Evolutionary conservation across 2,329 filamentous ascomycete genomes (phyloP), one percentile per base, ranked within the genome.

Genomic region (Cladosporium sp.): DNA sequence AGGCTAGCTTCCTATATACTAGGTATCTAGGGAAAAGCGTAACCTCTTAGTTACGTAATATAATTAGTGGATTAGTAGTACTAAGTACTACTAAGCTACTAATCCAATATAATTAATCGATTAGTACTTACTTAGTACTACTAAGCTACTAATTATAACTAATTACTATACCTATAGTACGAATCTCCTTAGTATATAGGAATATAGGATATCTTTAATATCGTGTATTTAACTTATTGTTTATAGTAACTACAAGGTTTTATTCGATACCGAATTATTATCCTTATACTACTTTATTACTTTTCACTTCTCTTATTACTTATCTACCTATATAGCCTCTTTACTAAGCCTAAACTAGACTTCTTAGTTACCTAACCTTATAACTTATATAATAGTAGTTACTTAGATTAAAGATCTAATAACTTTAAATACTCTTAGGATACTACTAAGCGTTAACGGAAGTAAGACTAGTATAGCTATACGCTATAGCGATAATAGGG

Each of bases 201-300:
- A 41, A 27, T 13, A 25, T 16, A 41, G 22, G 38, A 41, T 27
- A 9, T 8, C 22, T 27, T 27, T 9, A 15, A 16, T 27, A 27
- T 29, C 20, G 22, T 41, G 15, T 41, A 29, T 27, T 29, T 16
- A 41, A 41, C 38, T 41, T 16, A 41, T 27, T 41, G 15, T 41
- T 41, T 16, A 41, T 41, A 41, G 38, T 41, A 16, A 41, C 38
- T 41, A 16, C 20, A 33, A 33, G n/a, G 30, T 41, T 41, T n/a
- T 3, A 41, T 5, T 13, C 11, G 15, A 41, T 27, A 41, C 20
- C 11, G 9, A 41, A 27, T 20, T 16, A 27, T 29, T 41, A 29
- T 29, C 7, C 15, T 11, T 33, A 33, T 33, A 33, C n/a, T 33
- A 33, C n/a, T 33, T 33, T 33, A 33, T 39, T 38, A 18, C 35